Evolutionary conservation across 305 asterid genomes (phyloP).

Genomic region (Ilex paraguariensis): DNA sequence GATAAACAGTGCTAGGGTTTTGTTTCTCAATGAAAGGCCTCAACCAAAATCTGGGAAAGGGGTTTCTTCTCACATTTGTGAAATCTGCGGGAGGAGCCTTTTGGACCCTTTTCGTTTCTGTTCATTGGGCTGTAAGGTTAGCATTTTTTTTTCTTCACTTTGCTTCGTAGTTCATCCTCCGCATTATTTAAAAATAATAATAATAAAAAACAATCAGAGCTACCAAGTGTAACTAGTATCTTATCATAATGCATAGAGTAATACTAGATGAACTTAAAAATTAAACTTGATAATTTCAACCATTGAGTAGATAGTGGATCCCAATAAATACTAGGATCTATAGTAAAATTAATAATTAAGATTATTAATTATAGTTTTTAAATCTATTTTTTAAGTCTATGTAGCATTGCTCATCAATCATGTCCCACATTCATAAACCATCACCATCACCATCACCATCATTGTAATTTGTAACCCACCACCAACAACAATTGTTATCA

Average conservation of each 20-base stretch:
- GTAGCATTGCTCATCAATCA: slow-evolving; percentile 2
- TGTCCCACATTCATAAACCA: slow-evolving; percentile 24
- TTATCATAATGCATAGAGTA: no score
- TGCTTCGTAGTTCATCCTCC: background rate
- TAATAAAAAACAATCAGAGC: no score
- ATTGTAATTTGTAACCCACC: slow-evolving; percentile 26
- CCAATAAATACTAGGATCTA: no score
- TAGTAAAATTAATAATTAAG: no score
- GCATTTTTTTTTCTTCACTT: background rate
- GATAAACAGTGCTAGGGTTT: slow-evolving; percentile 82
- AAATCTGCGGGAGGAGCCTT: slow-evolving; percentile 72
- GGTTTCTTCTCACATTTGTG: slow-evolving; percentile 69
- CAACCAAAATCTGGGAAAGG: slow-evolving; percentile 74
- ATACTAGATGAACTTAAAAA: no score
- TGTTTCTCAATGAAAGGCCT: slow-evolving; percentile 79
- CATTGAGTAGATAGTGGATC: no score
- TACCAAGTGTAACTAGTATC: no score
- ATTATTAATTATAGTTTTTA: no score
- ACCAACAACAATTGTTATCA: background rate
- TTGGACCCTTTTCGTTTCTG: slow-evolving; percentile 75
- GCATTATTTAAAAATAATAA: no score
- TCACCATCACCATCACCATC: slow-evolving; percentile 25
- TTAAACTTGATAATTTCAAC: no score
- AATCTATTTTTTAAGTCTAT: no score
- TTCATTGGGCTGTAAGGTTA: slow-evolving; percentile 79